These are phyloP conservation scores for Talaromyces sp. DNA, from an alignment of 2,329 filamentous ascomycete genomes.

Conservation along the genomic window DNA sequence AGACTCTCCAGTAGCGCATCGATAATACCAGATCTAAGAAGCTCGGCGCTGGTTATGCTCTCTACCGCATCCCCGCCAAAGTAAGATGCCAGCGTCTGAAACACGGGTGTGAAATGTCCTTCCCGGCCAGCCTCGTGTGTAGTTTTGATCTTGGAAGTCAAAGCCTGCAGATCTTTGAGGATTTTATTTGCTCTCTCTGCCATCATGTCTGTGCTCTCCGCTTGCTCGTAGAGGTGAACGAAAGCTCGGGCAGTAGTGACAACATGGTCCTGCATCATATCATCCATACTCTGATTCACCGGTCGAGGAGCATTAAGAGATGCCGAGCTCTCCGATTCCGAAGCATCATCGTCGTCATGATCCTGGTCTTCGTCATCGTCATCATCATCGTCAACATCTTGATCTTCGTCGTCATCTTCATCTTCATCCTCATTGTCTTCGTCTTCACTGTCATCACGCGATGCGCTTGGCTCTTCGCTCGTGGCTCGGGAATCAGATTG, in stretches of 20 bases:
- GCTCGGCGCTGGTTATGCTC: constrained; percentile 90
- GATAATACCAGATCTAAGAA: constrained; percentile 86
- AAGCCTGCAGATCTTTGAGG: constrained; percentile 62
- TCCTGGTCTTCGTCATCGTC: constrained; percentile 43
- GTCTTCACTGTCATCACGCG: constrained; percentile 26
- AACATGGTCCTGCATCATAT: constrained; percentile 65
- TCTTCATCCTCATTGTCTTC: constrained; percentile 31
- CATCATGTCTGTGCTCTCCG: constrained; percentile 62
- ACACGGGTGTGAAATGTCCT: constrained; percentile 58
- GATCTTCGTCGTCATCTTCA: constrained; percentile 34
- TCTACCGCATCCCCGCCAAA: constrained; percentile 86
- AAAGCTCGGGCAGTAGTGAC: constrained; percentile 74
- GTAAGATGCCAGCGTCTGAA: constrained; percentile 69
- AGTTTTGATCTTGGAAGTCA: constrained; percentile 66
- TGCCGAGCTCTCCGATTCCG: constrained; percentile 64
- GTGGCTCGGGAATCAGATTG: constrained; percentile 11
- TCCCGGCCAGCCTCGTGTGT: constrained; percentile 56
- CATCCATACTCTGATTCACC: constrained; percentile 33
- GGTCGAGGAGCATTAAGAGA: constrained; percentile 43
- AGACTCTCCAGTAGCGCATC: constrained; percentile 77
- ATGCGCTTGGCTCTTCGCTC: constrained; percentile 11
- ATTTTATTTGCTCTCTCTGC: constrained; percentile 75
- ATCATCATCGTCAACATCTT: constrained; percentile 29
- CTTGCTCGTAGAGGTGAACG: constrained; percentile 73
- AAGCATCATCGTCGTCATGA: constrained; percentile 49